A percentile compares a stretch with the other conserved stretches of the same genome.
Conservation (phyloP, 106 monocot genomes). For the Hemerocallis citrina region DNA sequence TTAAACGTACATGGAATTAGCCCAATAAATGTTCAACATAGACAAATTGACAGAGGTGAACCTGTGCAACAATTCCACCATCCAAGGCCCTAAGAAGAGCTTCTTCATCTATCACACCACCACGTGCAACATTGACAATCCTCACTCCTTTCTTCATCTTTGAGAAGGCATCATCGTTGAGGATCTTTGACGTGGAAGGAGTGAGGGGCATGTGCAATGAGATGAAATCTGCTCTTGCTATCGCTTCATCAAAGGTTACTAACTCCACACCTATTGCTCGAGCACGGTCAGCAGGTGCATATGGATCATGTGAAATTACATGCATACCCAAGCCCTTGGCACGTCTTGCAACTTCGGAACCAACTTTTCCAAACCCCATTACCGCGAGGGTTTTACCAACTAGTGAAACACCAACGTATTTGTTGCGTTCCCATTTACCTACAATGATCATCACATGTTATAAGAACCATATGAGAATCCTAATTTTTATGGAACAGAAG, state of each 20-base stretch:
- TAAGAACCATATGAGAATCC: too few species aligned
- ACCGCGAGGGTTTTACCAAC: slow-evolving; percentile 74
- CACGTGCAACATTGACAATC: slow-evolving; percentile 73
- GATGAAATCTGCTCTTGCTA: slow-evolving; percentile 56
- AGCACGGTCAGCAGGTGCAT: slow-evolving; percentile 73
- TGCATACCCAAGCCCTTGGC: slow-evolving; percentile 85
- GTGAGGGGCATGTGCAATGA: slow-evolving; percentile 79
- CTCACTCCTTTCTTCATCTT: slow-evolving; percentile 72
- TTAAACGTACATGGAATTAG: background rate
- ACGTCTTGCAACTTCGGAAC: slow-evolving; percentile 75
- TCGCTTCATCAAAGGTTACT: slow-evolving; percentile 55
- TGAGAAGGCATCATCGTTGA: slow-evolving; percentile 60
- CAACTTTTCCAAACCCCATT: slow-evolving; percentile 82
- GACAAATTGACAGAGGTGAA: background rate
- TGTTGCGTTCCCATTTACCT: slow-evolving; percentile 80
- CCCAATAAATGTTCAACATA: background rate
- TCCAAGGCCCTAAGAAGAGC: slow-evolving; percentile 61
- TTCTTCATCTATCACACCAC: slow-evolving; percentile 77
- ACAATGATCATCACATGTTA: background rate
- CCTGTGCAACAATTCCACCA: slow-evolving; percentile 66
- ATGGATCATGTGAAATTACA: slow-evolving; percentile 84
- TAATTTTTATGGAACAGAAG: too few species aligned
- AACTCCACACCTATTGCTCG: slow-evolving; percentile 71
- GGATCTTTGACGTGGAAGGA: slow-evolving; percentile 47
- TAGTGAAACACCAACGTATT: slow-evolving; percentile 81